Base-by-base conservation (phyloP, 805 yeast species). In the Yarrowia phangngaensis region DNA sequence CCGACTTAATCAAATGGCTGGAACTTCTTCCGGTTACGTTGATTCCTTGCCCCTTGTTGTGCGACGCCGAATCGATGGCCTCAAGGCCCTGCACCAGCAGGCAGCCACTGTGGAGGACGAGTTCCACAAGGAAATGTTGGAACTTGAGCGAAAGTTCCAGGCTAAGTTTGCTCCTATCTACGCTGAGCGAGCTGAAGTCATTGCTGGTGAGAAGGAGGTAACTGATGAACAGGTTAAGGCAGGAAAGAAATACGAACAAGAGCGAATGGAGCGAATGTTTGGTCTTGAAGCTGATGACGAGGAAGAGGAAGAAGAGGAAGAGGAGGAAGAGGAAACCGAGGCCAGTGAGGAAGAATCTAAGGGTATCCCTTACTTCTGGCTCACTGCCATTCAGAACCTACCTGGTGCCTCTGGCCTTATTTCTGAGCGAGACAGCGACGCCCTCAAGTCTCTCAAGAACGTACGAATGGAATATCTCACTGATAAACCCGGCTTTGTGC, bases 351-450 rank as follows among this genome's bases (percentile, higher is more conserved):
- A 64, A 49, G 70, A 66, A 15, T 67, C 71, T 41, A 72, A 72
- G 54, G 98, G 98, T 55, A 78, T 92, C 57, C 97, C 98, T 51
- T 80, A 84, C 40, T 92, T 92, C 73, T 92, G 98, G 98, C 74
- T 90, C 60, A 92, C 97, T 14, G 95, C 97, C 5, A 71, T 92
- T 67, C 90, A 84, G 65, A 92, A 89, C 69, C 72, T 92, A 58
- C 78, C 80, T 20, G 79, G 84, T 20, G 78, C 89, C 40, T 76
- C 87, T 24, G 94, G 88, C 54, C 79, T 86, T 55, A 84, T 92
- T 58, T 79, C 92, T 33, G 96, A 87, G 50, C 78, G 95, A 61
- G 98, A 92, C 66, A 76, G 82, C 43, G 95, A 85, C 61, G 90
- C 88, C 6, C 75, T 92, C 56, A 72, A 75, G 53, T 69, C 70